These are phyloP conservation scores for Magnusiomyces sp. DNA, from an alignment of 1,139 yeast species.

Conservation along the genomic window DNA sequence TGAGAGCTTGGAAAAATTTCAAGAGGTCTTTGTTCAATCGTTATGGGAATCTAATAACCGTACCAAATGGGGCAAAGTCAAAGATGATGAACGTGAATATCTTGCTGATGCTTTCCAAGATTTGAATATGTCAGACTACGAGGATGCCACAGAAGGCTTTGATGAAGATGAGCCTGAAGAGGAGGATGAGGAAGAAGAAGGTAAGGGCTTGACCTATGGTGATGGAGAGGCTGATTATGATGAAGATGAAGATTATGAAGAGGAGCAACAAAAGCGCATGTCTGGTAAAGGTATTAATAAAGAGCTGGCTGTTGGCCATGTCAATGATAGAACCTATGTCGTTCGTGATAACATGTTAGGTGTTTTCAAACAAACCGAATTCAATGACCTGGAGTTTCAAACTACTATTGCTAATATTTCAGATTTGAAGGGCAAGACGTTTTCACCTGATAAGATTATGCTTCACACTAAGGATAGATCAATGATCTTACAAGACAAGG, in stretches of 20 bases:
- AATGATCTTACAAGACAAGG: conserved; percentile 53
- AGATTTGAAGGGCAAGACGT: conserved; percentile 43
- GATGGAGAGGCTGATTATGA: conserved; percentile 23
- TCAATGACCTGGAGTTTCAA: conserved; percentile 47
- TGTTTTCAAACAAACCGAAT: conserved; percentile 56
- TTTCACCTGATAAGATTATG: conserved; percentile 61
- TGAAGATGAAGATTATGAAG: conserved; percentile 26
- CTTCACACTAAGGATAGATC: conserved; percentile 64
- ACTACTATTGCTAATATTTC: conserved; percentile 59
- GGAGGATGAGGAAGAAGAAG: conserved; percentile 28
- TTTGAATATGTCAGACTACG: conserved; percentile 33
- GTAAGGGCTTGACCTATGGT: conserved; percentile 9
- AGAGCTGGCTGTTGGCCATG: conserved; percentile 60
- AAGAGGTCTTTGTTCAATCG: conserved; percentile 42
- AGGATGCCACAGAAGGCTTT: conserved; percentile 22
- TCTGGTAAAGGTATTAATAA: conserved; percentile 40
- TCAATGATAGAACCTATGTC: conserved; percentile 66
- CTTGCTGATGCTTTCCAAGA: conserved; percentile 41
- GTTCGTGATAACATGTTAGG: conserved; percentile 75
- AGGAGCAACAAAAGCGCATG: conserved; percentile 30
- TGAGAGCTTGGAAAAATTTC: conserved; percentile 43
- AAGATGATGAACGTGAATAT: conserved; percentile 41
- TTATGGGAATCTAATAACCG: conserved; percentile 57
- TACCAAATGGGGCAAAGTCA: conserved; percentile 40
- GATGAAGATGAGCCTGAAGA: conserved; percentile 18